phyloP scores from a whole-genome alignment of 108 stramenopile species.

The Nitzschia sp. region DNA sequence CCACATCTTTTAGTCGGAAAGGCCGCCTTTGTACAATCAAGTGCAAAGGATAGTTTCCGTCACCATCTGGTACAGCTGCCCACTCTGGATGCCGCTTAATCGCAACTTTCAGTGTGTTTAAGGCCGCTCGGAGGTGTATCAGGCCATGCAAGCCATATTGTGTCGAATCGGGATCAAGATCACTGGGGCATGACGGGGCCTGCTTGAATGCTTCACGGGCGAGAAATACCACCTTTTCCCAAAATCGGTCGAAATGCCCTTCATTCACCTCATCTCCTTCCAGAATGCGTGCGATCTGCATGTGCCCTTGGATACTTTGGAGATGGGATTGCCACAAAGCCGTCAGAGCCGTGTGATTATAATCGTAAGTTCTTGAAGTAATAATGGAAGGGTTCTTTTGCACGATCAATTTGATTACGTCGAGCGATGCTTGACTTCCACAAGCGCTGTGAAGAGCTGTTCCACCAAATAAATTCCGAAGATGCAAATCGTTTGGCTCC shows the following conservation, averaged over 20 bases:
- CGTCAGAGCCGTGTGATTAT: conserved; percentile 32
- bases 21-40: conserved; percentile 28
- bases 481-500: conserved; percentile 30
- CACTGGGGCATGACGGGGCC: conserved; percentile 8
- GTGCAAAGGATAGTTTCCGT: conserved; percentile 47
- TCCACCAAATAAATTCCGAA: conserved; percentile 43
- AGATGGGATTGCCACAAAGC: conserved; percentile 45
- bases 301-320: conserved; percentile 37
- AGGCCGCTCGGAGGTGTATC: conserved; percentile 20
- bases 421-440: conserved; percentile 34
- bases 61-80: conserved; percentile 24
- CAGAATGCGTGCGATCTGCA: conserved; percentile 36
- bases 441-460: conserved; percentile 51
- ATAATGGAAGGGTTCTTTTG: conserved; percentile 27
- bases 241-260: conserved; percentile 44
- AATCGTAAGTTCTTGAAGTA: conserved; percentile 26
- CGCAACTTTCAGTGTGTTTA: conserved; percentile 37
- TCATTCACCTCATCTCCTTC: conserved; percentile 20
- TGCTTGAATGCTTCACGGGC: conserved; percentile 16
- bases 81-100: conserved; percentile 33
- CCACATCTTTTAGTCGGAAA: conserved; percentile 40
- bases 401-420: conserved; percentile 33
- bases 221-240: conserved; percentile 40
- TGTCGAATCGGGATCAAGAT: conserved; percentile 2
- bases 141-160: conserved; percentile 35